These are phyloP conservation scores for Gaultheria prostrata DNA, from an alignment of 148 eudicot genomes.

Conservation along the genomic window DNA sequence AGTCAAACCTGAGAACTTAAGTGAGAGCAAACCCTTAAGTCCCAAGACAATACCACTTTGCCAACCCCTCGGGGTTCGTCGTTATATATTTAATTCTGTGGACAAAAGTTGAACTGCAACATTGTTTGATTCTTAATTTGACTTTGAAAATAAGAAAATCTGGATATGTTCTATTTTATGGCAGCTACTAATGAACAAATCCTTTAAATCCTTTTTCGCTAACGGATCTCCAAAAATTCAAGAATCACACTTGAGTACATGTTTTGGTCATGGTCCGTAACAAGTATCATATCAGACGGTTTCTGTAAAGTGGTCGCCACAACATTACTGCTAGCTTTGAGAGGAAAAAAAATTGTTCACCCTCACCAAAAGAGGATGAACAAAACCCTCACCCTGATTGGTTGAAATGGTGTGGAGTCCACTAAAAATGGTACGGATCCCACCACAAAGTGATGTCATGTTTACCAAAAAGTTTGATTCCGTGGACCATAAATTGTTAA, in stretches of 20 bases:
- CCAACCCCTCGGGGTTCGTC: too few species aligned
- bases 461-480: too few species aligned
- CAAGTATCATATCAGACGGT: not conserved
- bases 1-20: too few species aligned
- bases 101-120: not conserved
- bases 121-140: not conserved
- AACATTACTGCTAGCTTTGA: not conserved
- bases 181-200: not conserved
- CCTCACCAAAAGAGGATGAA: too few species aligned
- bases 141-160: not conserved
- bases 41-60: too few species aligned
- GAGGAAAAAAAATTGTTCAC: not conserved
- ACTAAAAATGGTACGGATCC: too few species aligned
- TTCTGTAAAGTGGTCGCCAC: not conserved
- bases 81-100: too few species aligned
- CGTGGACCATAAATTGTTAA: not conserved
- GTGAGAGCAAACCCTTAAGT: too few species aligned
- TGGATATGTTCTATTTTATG: not conserved
- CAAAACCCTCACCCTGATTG: too few species aligned
- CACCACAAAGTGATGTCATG: too few species aligned
- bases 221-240: not conserved
- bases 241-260: not conserved
- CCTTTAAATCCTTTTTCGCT: not conserved
- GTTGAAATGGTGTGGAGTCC: too few species aligned
- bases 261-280: too few species aligned